These are phyloP conservation scores for Lentinula guzmanii DNA, from an alignment of 768 basidiomycete genomes.

Conservation along the genomic window DNA sequence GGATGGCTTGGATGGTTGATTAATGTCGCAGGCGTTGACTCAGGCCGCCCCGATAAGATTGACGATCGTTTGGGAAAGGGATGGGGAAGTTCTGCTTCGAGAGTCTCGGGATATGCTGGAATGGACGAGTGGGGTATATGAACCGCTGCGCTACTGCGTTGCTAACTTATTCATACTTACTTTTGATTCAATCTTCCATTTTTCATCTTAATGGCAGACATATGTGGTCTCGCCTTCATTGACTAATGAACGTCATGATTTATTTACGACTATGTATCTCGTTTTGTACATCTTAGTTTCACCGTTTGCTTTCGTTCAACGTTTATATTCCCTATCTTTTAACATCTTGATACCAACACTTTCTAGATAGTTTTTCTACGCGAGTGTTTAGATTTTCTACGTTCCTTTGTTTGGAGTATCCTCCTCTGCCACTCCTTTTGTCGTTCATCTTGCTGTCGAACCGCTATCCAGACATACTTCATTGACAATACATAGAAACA, in stretches of 20 bases:
- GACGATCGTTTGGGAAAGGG: background rate
- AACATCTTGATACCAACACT: background rate
- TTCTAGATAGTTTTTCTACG: background rate
- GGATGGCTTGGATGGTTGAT: constrained; percentile 1
- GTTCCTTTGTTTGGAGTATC: background rate
- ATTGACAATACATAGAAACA: too few relatives aligned
- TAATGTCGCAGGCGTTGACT: background rate
- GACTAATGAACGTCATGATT: background rate
- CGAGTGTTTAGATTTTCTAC: background rate
- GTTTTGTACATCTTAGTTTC: background rate
- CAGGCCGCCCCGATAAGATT: background rate
- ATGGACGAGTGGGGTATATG: constrained; percentile 3
- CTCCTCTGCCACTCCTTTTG: background rate
- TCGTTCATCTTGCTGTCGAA: background rate
- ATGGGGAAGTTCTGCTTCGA: background rate
- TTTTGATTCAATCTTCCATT: background rate
- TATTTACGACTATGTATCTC: background rate
- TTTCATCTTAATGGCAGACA: background rate
- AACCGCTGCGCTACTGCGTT: background rate
- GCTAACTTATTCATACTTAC: background rate
- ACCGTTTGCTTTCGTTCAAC: background rate
- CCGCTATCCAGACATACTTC: too few relatives aligned
- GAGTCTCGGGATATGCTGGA: background rate
- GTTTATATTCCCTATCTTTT: background rate
- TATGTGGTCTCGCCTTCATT: background rate